Conservation (phyloP, 2,329 filamentous ascomycete genomes). For the Hymenoscyphus salicellus region DNA sequence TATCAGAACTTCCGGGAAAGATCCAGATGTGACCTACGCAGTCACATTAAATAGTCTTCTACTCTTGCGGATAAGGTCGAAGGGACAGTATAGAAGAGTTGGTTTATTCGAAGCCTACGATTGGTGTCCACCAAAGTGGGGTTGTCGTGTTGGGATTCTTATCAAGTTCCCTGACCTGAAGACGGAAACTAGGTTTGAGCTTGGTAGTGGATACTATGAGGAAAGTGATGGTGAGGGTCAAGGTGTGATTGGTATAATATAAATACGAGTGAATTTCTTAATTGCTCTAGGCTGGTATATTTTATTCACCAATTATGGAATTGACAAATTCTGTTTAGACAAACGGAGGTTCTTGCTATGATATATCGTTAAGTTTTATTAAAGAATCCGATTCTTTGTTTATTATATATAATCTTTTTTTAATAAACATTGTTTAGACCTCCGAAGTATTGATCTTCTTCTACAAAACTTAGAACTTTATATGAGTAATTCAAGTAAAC, state of each 20-base stretch:
- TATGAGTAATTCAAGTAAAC: no score
- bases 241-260: not conserved
- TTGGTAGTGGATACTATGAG: not conserved
- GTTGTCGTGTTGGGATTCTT: not conserved
- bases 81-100: not conserved
- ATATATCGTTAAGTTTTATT: no score
- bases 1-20: not conserved
- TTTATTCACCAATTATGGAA: no score
- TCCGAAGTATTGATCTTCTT: no score
- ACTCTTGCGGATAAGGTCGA: not conserved
- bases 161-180: not conserved
- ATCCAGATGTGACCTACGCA: not conserved
- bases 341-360: no score
- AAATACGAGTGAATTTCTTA: not conserved
- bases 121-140: not conserved
- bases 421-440: no score
- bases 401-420: no score
- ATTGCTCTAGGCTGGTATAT: no score
- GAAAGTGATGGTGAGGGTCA: not conserved
- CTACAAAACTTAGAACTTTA: no score
- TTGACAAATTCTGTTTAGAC: no score
- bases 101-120: not conserved
- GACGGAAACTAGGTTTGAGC: not conserved
- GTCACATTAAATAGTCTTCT: not conserved
- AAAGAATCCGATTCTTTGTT: no score